phyloP scores from a whole-genome alignment of 805 yeast species.

The Wickerhamiella allomyrinae region DNA sequence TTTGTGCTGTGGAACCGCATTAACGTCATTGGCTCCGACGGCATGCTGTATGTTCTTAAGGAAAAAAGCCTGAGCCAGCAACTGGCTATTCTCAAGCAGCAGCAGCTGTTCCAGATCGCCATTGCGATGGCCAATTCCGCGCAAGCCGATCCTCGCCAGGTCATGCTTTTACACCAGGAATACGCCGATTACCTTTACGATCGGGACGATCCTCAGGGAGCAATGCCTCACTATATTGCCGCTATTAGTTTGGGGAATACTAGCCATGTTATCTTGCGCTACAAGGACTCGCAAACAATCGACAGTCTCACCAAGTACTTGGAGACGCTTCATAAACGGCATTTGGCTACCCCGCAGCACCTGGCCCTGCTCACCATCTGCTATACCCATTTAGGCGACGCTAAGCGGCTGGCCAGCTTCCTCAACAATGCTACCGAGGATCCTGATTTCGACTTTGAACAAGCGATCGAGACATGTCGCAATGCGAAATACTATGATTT shows the following conservation, averaged over 20 bases:
- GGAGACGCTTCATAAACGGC: slow-evolving; percentile 40
- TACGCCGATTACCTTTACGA: slow-evolving; percentile 64
- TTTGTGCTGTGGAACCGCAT: slow-evolving; percentile 44
- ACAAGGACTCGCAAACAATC: slow-evolving; percentile 64
- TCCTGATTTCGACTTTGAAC: slow-evolving; percentile 45
- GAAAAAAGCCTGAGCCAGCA: slow-evolving; percentile 58
- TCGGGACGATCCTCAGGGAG: slow-evolving; percentile 49
- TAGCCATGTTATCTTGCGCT: slow-evolving; percentile 65
- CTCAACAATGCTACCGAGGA: slow-evolving; percentile 31
- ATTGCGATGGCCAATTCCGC: slow-evolving; percentile 42
- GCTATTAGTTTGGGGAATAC: slow-evolving; percentile 43
- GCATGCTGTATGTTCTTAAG: slow-evolving; percentile 50
- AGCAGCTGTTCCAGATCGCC: slow-evolving; percentile 62
- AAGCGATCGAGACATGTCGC: slow-evolving; percentile 53
- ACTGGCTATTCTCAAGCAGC: slow-evolving; percentile 49
- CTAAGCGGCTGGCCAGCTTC: slow-evolving; percentile 42
- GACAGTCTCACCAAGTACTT: slow-evolving; percentile 48
- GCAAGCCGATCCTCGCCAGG: slow-evolving; percentile 22
- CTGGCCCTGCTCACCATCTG: slow-evolving; percentile 66
- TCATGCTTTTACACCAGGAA: slow-evolving; percentile 26
- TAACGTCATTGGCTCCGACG: slow-evolving; percentile 58
- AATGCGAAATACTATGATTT: slow-evolving; percentile 54
- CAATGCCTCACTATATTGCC: slow-evolving; percentile 60
- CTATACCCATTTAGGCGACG: slow-evolving; percentile 58
- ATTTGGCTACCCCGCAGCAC: slow-evolving; percentile 60